These are phyloP conservation scores for Aechmea fasciata DNA, from an alignment of 176 grass and related monocot genomes.

Conservation along the genomic window DNA sequence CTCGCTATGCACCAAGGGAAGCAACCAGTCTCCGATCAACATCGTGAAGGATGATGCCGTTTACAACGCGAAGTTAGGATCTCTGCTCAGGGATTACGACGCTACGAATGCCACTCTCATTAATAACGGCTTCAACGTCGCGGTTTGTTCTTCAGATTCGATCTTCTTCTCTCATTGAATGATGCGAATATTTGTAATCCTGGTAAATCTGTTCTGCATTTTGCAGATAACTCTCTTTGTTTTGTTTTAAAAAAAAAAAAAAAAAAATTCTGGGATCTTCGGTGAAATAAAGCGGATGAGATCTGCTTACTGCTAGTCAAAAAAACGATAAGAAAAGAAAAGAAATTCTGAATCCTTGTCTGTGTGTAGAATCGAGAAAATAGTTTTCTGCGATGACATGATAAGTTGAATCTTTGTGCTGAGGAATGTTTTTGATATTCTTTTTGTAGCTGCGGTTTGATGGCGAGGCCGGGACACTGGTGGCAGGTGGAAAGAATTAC, in stretches of 20 bases:
- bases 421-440: background rate
- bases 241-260: background rate
- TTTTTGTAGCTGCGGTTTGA: slow-evolving; percentile 42
- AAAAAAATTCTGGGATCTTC: background rate
- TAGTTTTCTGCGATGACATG: background rate
- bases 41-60: slow-evolving; percentile 26
- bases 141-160: slow-evolving; percentile 9
- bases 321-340: too few relatives aligned
- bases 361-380: too few relatives aligned
- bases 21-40: slow-evolving; percentile 61
- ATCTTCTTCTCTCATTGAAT: background rate
- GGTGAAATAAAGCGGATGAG: too few relatives aligned
- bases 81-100: slow-evolving; percentile 30
- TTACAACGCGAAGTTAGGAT: slow-evolving; percentile 11
- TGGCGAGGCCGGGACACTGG: slow-evolving; percentile 14
- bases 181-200: background rate
- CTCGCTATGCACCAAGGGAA: slow-evolving; percentile 35
- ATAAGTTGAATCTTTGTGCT: too few relatives aligned
- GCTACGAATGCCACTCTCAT: slow-evolving; percentile 29
- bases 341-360: too few relatives aligned
- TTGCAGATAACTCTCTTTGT: background rate
- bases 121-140: slow-evolving; percentile 44
- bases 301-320: too few relatives aligned
- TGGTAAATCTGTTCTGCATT: too few relatives aligned
- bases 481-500: slow-evolving; percentile 34